phyloP scores from a whole-genome alignment of 352 stramenopile genomes.

The Globisporangium polare region DNA sequence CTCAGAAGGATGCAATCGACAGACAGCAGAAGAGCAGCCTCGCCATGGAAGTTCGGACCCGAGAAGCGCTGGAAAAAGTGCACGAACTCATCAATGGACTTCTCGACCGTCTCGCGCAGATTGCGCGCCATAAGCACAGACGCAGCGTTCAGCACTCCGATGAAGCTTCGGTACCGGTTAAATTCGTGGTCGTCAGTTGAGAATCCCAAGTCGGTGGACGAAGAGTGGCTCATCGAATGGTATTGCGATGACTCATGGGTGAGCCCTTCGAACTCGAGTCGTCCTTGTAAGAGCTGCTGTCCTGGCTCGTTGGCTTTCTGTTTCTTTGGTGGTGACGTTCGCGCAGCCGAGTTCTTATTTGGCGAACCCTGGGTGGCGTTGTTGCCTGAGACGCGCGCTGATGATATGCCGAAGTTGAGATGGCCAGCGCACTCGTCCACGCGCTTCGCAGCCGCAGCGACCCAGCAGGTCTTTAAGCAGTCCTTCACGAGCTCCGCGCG shows the following conservation, averaged over 20 bases:
- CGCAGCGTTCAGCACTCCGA: slow-evolving; percentile 74
- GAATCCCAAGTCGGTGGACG: background rate
- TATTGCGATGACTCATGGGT: background rate
- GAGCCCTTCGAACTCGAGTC: slow-evolving; percentile 56
- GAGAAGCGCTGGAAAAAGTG: slow-evolving; percentile 78
- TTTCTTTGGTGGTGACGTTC: slow-evolving; percentile 17
- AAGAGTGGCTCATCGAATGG: background rate
- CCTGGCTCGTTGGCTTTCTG: slow-evolving; percentile 12
- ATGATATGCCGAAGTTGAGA: slow-evolving; percentile 21
- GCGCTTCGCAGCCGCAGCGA: slow-evolving; percentile 60
- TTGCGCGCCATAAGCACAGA: slow-evolving; percentile 90
- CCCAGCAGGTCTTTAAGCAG: slow-evolving; percentile 80
- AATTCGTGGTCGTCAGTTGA: slow-evolving; percentile 38
- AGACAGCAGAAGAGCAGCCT: slow-evolving; percentile 57
- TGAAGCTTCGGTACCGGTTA: slow-evolving; percentile 45
- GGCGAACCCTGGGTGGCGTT: slow-evolving; percentile 1
- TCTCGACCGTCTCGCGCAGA: slow-evolving; percentile 80
- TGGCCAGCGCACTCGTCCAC: slow-evolving; percentile 65
- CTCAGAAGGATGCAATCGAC: slow-evolving; percentile 36
- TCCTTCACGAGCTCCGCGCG: slow-evolving; percentile 84
- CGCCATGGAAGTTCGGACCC: slow-evolving; percentile 36
- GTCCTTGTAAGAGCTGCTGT: slow-evolving; percentile 36
- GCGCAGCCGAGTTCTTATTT: background rate
- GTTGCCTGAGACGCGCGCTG: background rate
- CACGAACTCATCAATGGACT: slow-evolving; percentile 71